Evolutionary conservation across 169 alveolate species (phyloP), one percentile per base, ranked within the genome.

Genomic region (Plasmodium yoelii): DNA sequence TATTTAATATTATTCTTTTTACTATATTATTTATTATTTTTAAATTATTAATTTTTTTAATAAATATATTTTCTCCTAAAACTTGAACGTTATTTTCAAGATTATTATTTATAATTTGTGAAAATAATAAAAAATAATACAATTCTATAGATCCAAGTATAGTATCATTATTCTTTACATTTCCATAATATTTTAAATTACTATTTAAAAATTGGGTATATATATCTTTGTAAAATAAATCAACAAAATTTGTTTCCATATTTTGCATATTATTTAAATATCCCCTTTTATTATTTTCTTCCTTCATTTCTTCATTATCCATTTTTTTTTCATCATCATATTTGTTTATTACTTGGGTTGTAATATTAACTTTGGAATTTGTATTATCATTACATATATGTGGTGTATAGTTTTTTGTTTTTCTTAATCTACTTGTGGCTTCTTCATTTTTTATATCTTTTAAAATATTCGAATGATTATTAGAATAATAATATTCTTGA

Each of bases 51-150:
- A 82, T 82, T 60, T 60, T 65, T 67, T 65, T 82, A 44, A 61
- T 67, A 49, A 65, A 82, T 6, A 82, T 19, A 82, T 82, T 82
- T 82, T 82, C 84, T 4, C 90, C 90, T 70, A 82, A 55, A 4
- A 67, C 71, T 55, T 57, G 70, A 18, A 82, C 90, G 3, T 67
- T 51, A 56, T 61, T 82, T 26, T 82, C 90, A 24, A 82, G 49
- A 60, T 82, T 82, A 28, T 82, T 82, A 67, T 82, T 82, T 12
- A 82, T 53, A 18, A 82, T 82, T 82, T 82, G 90, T 19, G 90
- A 65, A 51, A 82, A 82, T 5, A 82, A 18, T 18, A 82, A 69
- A 56, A 82, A 82, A 59, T 28, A 82, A 42, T 82, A 82, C 24
- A 82, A 67, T 53, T 82, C 90, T 24, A 82, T 34, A 10, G 19